Percentiles rank a stretch among this genome's conserved stretches.
Evolutionary conservation across 2,329 filamentous ascomycete species (phyloP).

Genomic region (Polytolypa hystricis): DNA sequence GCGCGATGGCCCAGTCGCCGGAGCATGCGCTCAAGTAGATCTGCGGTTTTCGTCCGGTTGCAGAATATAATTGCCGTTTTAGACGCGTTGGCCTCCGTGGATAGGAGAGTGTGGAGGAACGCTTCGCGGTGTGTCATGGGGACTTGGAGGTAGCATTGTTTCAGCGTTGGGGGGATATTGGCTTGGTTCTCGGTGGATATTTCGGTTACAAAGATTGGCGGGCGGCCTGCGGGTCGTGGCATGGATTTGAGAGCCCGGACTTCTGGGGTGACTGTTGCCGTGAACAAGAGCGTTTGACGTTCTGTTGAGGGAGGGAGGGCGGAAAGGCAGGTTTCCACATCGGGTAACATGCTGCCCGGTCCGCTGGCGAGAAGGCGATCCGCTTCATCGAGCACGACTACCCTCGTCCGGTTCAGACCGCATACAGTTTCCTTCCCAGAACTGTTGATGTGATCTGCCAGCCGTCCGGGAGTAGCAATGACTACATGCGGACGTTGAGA

Average conservation of each 20-base stretch:
- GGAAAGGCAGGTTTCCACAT: constrained; percentile 78
- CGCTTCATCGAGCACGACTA: constrained; percentile 90
- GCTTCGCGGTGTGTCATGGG: constrained; percentile 89
- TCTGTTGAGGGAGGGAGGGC: constrained; percentile 65
- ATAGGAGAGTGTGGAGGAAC: constrained; percentile 81
- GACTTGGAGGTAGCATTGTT: constrained; percentile 76
- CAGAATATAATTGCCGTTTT: constrained; percentile 87
- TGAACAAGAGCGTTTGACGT: constrained; percentile 92
- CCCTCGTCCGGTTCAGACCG: constrained; percentile 65
- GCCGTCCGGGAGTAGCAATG: constrained; percentile 82
- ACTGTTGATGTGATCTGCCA: constrained; percentile 85
- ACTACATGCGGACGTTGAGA: constrained; percentile 77
- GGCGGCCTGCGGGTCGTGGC: constrained; percentile 56
- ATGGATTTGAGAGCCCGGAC: constrained; percentile 75
- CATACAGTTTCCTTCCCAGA: constrained; percentile 86
- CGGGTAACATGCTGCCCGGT: constrained; percentile 82
- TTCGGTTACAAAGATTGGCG: constrained; percentile 79
- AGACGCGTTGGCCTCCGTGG: constrained; percentile 61
- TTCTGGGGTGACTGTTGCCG: constrained; percentile 87
- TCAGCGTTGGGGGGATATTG: constrained; percentile 65
- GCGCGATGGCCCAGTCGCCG: constrained; percentile 79
- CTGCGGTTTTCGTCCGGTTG: constrained; percentile 81
- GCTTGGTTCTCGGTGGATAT: constrained; percentile 60
- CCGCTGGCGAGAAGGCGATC: constrained; percentile 70
- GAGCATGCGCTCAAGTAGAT: constrained; percentile 78